phyloP scores from a whole-genome alignment of 2,329 filamentous ascomycete species.

The Mycosphaerella arachidis region DNA sequence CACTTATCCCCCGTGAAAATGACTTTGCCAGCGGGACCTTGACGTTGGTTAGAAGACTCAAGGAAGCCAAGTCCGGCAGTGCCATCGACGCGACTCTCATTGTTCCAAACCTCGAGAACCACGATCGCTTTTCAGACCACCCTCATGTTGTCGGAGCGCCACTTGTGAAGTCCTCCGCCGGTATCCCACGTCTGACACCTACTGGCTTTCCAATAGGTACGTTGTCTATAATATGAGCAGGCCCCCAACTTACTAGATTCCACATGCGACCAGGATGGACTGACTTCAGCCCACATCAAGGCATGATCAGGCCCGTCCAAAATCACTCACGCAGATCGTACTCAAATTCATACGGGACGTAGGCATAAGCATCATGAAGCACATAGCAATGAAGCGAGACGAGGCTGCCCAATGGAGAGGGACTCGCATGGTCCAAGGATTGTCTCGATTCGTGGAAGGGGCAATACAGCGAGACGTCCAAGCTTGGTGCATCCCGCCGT shows the following conservation, averaged over 20 bases:
- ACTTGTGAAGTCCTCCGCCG: conserved; percentile 47
- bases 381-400: conserved; percentile 53
- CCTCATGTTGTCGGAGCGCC: conserved; percentile 24
- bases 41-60: conserved; percentile 7
- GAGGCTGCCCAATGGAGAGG: conserved; percentile 49
- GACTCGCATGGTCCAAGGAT: conserved; percentile 50
- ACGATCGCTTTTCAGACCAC: conserved; percentile 20
- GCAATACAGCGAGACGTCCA: not conserved
- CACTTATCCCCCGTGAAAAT: conserved; percentile 30
- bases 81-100: conserved; percentile 29
- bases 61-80: not conserved
- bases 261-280: not conserved
- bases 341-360: conserved; percentile 55
- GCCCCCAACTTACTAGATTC: not conserved
- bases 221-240: conserved; percentile 47
- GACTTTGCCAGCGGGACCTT: conserved; percentile 35
- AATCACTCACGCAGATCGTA: conserved; percentile 47
- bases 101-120: conserved; percentile 23
- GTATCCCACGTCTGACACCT: conserved; percentile 58
- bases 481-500: conserved; percentile 1
- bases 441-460: conserved; percentile 45
- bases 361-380: conserved; percentile 55
- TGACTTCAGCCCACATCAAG: not conserved
- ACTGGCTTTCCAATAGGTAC: conserved; percentile 55
- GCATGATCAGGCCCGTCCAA: conserved; percentile 49